Conservation (phyloP, 306 rosid species). For the Prunus persica region Prunus_persica_NCBIv2 NC_034014.1:13297001-13297500, state of each 20-base stretch:
- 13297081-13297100: conserved; percentile 88
- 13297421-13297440: conserved; percentile 13
- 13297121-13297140: conserved; percentile 94
- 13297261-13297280: conserved; percentile 72
- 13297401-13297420: conserved; percentile 68
- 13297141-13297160: conserved; percentile 95
- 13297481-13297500: too few species aligned
- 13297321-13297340: conserved; percentile 66
- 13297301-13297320: conserved; percentile 70
- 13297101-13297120: conserved; percentile 88
- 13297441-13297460: too few species aligned
- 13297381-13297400: conserved; percentile 50
- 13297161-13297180: conserved; percentile 73
- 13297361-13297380: conserved; percentile 73
- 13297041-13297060: conserved; percentile 82
- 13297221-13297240: conserved; percentile 81
- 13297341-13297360: conserved; percentile 79
- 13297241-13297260: conserved; percentile 68
- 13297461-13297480: too few species aligned
- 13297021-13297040: conserved; percentile 83
- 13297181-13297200: conserved; percentile 84
- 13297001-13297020: conserved; percentile 95
- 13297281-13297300: conserved; percentile 95
- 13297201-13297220: conserved; percentile 90
- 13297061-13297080: conserved; percentile 77